phyloP scores from a whole-genome alignment of 176 grass and related monocot genomes.

The Triticum timopheevii region DNA sequence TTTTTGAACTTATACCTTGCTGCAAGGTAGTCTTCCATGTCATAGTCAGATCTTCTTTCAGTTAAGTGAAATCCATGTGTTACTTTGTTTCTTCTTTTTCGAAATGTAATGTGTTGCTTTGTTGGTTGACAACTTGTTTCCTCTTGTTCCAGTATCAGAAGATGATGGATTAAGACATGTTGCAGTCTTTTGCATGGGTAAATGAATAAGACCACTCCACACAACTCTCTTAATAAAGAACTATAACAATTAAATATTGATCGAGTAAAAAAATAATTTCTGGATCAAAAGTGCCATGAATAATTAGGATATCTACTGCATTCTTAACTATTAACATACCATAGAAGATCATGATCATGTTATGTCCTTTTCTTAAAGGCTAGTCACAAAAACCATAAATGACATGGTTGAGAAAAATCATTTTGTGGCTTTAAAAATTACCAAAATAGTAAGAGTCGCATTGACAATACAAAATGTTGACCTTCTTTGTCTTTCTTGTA shows the following conservation, averaged over 20 bases:
- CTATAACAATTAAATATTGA: no score
- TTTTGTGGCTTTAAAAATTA: background rate
- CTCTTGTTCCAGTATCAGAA: no score
- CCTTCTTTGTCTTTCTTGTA: background rate
- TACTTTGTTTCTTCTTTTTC: constrained; percentile 66
- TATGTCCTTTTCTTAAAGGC: background rate
- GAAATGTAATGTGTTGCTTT: no score
- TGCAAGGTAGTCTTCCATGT: constrained; percentile 97
- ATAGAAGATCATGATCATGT: background rate
- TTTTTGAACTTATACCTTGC: constrained; percentile 80
- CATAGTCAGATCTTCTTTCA: constrained; percentile 82
- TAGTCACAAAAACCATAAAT: background rate
- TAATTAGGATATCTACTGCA: background rate
- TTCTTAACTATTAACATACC: background rate
- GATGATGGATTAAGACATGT: no score
- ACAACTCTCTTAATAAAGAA: no score
- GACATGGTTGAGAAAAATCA: background rate
- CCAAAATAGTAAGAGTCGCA: background rate
- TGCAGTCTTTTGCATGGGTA: no score
- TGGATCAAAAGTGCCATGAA: background rate
- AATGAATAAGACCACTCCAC: no score
- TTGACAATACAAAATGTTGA: background rate
- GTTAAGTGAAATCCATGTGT: constrained; percentile 82
- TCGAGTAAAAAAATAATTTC: background rate
- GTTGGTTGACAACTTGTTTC: no score